Conservation (phyloP, 345 rosid genomes). For the Cardamine resedifolia region DNA sequence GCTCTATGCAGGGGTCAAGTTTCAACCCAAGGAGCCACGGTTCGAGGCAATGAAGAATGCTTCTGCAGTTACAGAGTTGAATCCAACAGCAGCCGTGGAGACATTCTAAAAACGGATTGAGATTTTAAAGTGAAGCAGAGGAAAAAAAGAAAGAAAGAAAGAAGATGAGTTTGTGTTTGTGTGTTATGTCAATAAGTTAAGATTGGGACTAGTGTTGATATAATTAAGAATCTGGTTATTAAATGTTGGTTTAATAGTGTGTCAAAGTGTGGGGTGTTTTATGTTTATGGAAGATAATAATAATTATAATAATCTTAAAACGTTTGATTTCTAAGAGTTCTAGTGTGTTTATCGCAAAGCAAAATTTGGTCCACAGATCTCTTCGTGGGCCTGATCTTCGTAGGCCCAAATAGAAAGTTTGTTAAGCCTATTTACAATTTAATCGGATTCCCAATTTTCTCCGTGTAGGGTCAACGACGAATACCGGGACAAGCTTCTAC, state of each 20-base stretch:
- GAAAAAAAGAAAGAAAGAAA: background rate
- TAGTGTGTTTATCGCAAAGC: background rate
- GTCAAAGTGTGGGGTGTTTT: constrained; percentile 26
- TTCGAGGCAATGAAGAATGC: constrained; percentile 79
- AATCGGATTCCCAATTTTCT: background rate
- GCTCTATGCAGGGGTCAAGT: constrained; percentile 77
- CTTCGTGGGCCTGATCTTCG: background rate
- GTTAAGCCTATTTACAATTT: background rate
- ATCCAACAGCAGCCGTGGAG: constrained; percentile 51
- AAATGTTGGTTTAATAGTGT: constrained; percentile 33
- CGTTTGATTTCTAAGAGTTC: constrained; percentile 7
- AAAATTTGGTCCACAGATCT: background rate
- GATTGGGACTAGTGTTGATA: constrained; percentile 24
- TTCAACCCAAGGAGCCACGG: constrained; percentile 88
- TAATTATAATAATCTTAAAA: background rate
- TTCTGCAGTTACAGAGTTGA: constrained; percentile 34
- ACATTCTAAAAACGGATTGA: constrained; percentile 21
- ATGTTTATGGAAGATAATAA: constrained; percentile 27
- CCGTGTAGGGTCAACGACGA: background rate
- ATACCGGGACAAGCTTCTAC: background rate
- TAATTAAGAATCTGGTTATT: constrained; percentile 9
- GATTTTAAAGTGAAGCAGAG: background rate
- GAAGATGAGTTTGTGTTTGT: constrained; percentile 18
- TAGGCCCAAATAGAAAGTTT: background rate
- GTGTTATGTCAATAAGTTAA: constrained; percentile 31